phyloP scores from a whole-genome alignment of 495 filamentous ascomycete genomes.

The Acidomyces sp. region DNA sequence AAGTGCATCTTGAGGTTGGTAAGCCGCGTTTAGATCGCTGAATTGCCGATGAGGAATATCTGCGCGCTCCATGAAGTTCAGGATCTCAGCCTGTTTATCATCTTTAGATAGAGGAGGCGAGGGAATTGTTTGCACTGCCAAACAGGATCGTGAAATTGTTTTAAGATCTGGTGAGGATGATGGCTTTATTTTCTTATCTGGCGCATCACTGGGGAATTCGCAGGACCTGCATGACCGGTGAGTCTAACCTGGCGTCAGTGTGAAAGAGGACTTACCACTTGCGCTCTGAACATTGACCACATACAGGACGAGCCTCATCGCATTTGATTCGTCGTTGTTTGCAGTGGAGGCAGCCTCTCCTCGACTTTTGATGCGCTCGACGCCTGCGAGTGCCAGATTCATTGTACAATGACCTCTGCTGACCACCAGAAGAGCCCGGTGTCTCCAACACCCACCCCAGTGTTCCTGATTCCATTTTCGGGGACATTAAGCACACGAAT shows the following conservation, averaged over 20 bases:
- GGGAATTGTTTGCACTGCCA: too few relatives aligned
- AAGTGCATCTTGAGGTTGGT: slow-evolving; percentile 2
- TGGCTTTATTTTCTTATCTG: not conserved
- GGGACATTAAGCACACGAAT: too few relatives aligned
- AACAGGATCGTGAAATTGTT: too few relatives aligned
- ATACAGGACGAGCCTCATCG: slow-evolving; percentile 11
- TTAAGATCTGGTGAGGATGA: not conserved
- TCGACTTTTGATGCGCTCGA: slow-evolving; percentile 14
- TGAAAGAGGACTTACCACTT: not conserved
- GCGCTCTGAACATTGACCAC: slow-evolving; percentile 3
- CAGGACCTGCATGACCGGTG: not conserved
- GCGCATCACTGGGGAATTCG: not conserved
- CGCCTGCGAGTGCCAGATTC: slow-evolving; percentile 7
- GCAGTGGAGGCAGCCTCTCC: slow-evolving; percentile 11
- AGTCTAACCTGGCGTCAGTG: not conserved
- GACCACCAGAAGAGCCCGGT: not conserved
- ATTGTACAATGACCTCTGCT: slow-evolving; percentile 2
- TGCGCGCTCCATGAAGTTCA: slow-evolving; percentile 2
- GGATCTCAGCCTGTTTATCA: not conserved
- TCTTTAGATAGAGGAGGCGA: not conserved
- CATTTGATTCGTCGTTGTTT: slow-evolving; percentile 13
- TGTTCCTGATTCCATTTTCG: too few relatives aligned
- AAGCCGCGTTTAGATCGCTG: not conserved
- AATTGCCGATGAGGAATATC: not conserved
- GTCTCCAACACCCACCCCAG: not conserved